Base-by-base conservation (phyloP, 148 eudicot genomes). In the Spergularia bocconei region DNA sequence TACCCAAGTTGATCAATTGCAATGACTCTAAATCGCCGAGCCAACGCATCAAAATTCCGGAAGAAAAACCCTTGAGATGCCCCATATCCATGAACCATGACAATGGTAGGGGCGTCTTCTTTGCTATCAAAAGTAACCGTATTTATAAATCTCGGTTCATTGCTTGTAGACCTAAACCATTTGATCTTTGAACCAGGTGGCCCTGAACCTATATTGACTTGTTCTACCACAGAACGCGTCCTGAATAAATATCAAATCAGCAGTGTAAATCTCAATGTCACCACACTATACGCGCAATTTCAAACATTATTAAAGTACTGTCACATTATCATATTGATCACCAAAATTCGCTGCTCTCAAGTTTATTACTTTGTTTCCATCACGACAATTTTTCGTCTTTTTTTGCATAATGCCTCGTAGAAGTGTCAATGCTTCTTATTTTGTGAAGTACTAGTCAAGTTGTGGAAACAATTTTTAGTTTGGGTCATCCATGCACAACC, bases 41-140 rank as follows among this genome's bases (percentile, higher is more conserved):
- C 90, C 82, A 95, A 89, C 11, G 89, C 88, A 76, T 92, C 99
- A 84, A 92, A 92, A 82, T 95, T 95, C 33, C 99, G 89, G 68
- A 89, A 95, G 88, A 95, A 95, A 86, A 95, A 95, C 59, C 99
- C 99, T 78, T 95, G 96, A 70, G 99, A 90, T 64, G 97, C 99
- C 75, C 82, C 99, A 78, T 92, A 95, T 74, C 99, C 99, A 75
- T 95, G 99, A 70, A 95, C 87, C 97, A 95, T 85, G 17, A 95
- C 97, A 53, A 95, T 83, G n/a, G 97, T 95, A 21, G 98, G 98
- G 39, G 89, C 65, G 58, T 76, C 92, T 77, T 82, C 90, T 75
- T 89, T 89, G 83, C 87, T 75, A 17, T 87, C 89, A 29, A 95
- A 95, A 19, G 92, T 92, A 76, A 95, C 86, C 0, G 98, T 92